Conservation (phyloP, 2,329 filamentous ascomycete genomes). For the Xylariales sp. region DNA sequence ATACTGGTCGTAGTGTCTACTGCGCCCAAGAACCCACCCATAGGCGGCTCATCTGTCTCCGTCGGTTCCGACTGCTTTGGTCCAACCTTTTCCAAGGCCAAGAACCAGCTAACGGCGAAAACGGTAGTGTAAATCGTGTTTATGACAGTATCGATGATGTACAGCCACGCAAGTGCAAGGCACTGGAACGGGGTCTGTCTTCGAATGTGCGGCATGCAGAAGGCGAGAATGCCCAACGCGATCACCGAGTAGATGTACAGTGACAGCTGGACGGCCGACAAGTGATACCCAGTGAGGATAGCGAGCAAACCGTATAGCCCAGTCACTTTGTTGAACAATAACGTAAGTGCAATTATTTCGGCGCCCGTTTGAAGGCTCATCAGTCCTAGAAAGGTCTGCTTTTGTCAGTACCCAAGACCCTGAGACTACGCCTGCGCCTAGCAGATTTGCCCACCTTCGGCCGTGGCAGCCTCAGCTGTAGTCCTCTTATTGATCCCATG, state of each 20-base stretch:
- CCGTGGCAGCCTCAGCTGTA: conserved; percentile 11
- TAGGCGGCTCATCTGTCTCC: conserved; percentile 13
- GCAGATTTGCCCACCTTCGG: conserved; percentile 8
- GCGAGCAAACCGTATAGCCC: conserved; percentile 88
- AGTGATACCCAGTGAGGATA: conserved; percentile 77
- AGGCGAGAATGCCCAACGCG: conserved; percentile 62
- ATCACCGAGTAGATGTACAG: conserved; percentile 87
- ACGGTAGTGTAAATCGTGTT: conserved; percentile 77
- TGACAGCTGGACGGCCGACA: conserved; percentile 77
- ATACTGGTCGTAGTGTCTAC: conserved; percentile 71
- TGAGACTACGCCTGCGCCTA: conserved; percentile 7
- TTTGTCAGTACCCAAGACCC: conserved; percentile 2
- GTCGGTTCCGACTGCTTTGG: conserved; percentile 24
- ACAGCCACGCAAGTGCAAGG: conserved; percentile 78
- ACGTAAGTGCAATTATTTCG: conserved; percentile 75
- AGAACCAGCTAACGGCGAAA: conserved; percentile 83
- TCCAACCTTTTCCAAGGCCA: conserved; percentile 49
- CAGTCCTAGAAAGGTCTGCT: conserved; percentile 76
- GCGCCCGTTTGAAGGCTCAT: conserved; percentile 83
- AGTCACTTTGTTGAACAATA: conserved; percentile 88
- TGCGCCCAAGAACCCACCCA: conserved; percentile 20
- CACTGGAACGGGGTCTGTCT: conserved; percentile 73
- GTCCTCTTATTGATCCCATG: conserved; percentile 4
- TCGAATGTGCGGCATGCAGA: conserved; percentile 75
- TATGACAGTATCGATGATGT: conserved; percentile 74